These are phyloP conservation scores for Xylariaceae sp. DNA, from an alignment of 2,329 filamentous ascomycete genomes.

Conservation along the genomic window DNA sequence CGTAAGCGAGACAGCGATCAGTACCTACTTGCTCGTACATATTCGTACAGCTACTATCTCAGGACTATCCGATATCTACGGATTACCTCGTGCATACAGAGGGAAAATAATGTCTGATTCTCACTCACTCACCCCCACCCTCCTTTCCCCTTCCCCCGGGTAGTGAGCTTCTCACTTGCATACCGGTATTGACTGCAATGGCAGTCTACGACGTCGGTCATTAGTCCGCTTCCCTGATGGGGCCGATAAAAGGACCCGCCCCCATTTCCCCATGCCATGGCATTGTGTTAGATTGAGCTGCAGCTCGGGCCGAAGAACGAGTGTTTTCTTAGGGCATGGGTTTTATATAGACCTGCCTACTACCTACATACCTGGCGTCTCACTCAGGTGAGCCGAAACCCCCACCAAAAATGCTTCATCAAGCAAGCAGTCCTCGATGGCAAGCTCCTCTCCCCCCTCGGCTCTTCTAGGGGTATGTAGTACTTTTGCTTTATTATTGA, in stretches of 20 bases:
- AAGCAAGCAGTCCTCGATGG: background rate
- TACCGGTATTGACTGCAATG: background rate
- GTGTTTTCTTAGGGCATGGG: background rate
- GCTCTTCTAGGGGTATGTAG: too few relatives aligned
- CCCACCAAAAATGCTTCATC: background rate
- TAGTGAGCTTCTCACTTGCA: background rate
- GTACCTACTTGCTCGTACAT: background rate
- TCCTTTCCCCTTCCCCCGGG: too few relatives aligned
- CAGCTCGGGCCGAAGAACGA: background rate
- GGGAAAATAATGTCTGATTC: background rate
- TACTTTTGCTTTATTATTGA: too few relatives aligned
- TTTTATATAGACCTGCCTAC: background rate
- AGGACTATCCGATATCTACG: background rate
- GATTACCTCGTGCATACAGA: background rate
- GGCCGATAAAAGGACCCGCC: background rate
- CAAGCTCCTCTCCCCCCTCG: background rate
- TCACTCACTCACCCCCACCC: background rate
- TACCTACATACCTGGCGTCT: background rate
- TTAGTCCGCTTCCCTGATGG: background rate
- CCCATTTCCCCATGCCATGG: background rate
- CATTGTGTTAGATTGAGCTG: background rate
- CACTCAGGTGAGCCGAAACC: background rate
- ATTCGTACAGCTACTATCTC: background rate
- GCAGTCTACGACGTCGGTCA: background rate
- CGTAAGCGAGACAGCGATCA: conserved; percentile 6